Conservation (phyloP, 345 rosid species). For the Pistacia vera region DNA sequence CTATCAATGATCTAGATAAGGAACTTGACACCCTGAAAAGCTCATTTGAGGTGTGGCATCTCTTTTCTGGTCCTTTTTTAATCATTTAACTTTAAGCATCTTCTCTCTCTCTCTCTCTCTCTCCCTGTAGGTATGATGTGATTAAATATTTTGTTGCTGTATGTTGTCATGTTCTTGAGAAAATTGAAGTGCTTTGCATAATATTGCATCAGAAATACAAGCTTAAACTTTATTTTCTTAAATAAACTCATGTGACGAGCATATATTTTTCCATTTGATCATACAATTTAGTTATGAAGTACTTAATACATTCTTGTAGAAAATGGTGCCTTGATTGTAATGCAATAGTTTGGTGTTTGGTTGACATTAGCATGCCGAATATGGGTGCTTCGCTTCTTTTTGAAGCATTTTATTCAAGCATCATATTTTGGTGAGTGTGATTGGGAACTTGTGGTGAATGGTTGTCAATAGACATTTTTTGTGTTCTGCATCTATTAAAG, state of each 20-base stretch:
- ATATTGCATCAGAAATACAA: not conserved
- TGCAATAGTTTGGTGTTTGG: not conserved
- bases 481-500: not conserved
- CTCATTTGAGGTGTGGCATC: slow-evolving; percentile 65
- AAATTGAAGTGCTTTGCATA: not conserved
- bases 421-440: not conserved
- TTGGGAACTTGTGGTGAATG: not conserved
- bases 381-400: not conserved
- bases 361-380: not conserved
- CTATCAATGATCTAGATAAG: slow-evolving; percentile 84
- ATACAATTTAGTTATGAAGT: too few species aligned
- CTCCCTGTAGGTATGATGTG: too few species aligned
- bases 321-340: too few species aligned
- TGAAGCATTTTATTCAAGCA: not conserved
- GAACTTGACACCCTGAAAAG: slow-evolving; percentile 79
- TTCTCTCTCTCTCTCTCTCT: too few species aligned
- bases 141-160: too few species aligned
- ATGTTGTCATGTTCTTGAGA: not conserved
- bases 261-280: too few species aligned
- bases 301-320: too few species aligned
- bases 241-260: not conserved
- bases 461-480: not conserved
- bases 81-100: not conserved
- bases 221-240: not conserved
- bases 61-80: not conserved